A percentile compares a stretch with the other conserved stretches of the same genome.
phyloP scores from a whole-genome alignment of 1,284 basidiomycete species.

The Cryptococcus neoformans region DNA sequence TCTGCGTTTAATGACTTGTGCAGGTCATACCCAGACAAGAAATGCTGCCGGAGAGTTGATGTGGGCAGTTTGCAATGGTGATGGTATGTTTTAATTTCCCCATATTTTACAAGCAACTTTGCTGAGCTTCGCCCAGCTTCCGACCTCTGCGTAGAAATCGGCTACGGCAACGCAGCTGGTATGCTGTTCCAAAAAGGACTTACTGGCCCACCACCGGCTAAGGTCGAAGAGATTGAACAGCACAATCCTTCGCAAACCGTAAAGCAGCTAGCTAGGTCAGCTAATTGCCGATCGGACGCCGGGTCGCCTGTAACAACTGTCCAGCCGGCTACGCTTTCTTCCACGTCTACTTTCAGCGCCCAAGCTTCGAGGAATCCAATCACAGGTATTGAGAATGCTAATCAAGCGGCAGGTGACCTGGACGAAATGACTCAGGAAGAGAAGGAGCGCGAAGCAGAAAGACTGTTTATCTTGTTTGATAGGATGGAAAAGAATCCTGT shows the following conservation, averaged over 20 bases:
- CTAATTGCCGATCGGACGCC: conserved; percentile 65
- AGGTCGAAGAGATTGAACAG: conserved; percentile 48
- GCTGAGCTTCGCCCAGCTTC: conserved; percentile 54
- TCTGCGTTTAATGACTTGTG: conserved; percentile 68
- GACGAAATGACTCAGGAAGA: conserved; percentile 83
- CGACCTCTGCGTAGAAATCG: conserved; percentile 67
- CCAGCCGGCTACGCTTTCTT: neutral
- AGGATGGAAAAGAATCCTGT: conserved; percentile 66
- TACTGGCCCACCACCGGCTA: conserved; percentile 55
- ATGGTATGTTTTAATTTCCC: conserved; percentile 57
- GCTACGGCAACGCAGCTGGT: conserved; percentile 90
- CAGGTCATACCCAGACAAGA: conserved; percentile 68
- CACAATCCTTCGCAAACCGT: conserved; percentile 54
- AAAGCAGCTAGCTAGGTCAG: too few relatives aligned
- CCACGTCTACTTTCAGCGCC: neutral
- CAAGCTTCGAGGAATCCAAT: conserved; percentile 22
- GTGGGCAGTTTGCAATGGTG: conserved; percentile 71
- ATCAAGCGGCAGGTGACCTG: conserved; percentile 6
- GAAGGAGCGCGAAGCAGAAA: conserved; percentile 85
- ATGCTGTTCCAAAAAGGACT: conserved; percentile 86
- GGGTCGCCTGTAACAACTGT: conserved; percentile 50
- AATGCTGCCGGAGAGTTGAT: conserved; percentile 79
- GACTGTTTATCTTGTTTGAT: conserved; percentile 83
- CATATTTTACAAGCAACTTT: neutral
- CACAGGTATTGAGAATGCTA: conserved; percentile 18